Percentiles rank a stretch among this genome's conserved stretches.
Evolutionary conservation across 768 basidiomycete species (phyloP).

Genomic region (Tremella fuciformis): DNA sequence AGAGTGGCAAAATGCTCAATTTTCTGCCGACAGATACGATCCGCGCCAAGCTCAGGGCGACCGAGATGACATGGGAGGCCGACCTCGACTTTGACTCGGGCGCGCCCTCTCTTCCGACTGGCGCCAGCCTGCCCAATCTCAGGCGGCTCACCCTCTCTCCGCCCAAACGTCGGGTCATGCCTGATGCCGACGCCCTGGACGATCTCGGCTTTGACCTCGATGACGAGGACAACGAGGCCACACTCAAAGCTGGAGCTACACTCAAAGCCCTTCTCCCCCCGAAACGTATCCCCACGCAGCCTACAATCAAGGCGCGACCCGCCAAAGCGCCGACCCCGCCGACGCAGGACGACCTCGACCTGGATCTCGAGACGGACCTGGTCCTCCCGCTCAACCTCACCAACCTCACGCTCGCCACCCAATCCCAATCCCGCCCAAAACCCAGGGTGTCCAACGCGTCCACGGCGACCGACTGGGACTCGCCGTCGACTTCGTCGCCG

Average conservation of each 20-base stretch:
- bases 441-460: conserved; percentile 23
- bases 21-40: conserved; percentile 11
- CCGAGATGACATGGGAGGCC: conserved; percentile 29
- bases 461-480: conserved; percentile 30
- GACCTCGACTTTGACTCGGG: conserved; percentile 32
- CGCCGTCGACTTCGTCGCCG: conserved; percentile 22
- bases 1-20: neutral
- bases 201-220: conserved; percentile 28
- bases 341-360: conserved; percentile 18
- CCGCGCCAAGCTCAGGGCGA: conserved; percentile 25
- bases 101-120: conserved; percentile 10
- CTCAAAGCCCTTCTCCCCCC: conserved; percentile 45
- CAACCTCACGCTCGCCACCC: conserved; percentile 40
- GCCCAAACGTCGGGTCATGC: conserved; percentile 9
- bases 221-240: conserved; percentile 36
- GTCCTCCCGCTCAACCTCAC: conserved; percentile 44
- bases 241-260: conserved; percentile 48
- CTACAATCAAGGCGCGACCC: conserved; percentile 8
- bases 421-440: conserved; percentile 10
- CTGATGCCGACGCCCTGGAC: conserved; percentile 33
- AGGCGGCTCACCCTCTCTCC: neutral
- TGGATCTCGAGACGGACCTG: conserved; percentile 39
- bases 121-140: conserved; percentile 8
- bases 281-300: conserved; percentile 8
- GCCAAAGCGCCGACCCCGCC: conserved; percentile 6